A percentile compares a stretch with the other conserved stretches of the same genome.
phyloP scores from a whole-genome alignment of 2,329 filamentous ascomycete genomes.

The Pseudogymnoascus sp. region DNA sequence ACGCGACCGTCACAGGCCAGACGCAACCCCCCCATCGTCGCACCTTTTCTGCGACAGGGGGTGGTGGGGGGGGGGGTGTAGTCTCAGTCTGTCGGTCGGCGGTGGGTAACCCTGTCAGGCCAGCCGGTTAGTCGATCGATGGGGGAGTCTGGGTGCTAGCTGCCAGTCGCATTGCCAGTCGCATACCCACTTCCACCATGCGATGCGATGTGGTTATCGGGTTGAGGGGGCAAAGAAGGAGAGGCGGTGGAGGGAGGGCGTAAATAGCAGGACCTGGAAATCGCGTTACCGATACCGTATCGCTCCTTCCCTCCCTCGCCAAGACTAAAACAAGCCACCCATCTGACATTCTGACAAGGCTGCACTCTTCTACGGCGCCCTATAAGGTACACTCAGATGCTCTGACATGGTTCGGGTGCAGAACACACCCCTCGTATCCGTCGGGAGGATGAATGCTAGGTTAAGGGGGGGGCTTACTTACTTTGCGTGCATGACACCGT shows the following conservation, averaged over 20 bases:
- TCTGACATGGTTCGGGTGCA: background rate
- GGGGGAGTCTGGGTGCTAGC: too few relatives aligned
- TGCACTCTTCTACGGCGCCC: background rate
- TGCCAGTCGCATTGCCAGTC: too few relatives aligned
- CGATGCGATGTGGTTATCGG: too few relatives aligned
- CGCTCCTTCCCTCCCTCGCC: too few relatives aligned
- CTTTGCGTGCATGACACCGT: background rate
- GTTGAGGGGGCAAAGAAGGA: too few relatives aligned
- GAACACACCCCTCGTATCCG: background rate
- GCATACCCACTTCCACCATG: too few relatives aligned
- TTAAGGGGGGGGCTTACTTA: background rate
- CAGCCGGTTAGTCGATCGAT: background rate
- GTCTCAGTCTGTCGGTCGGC: background rate
- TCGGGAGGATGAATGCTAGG: background rate
- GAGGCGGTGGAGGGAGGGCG: too few relatives aligned
- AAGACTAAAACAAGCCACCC: background rate
- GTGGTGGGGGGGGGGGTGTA: background rate
- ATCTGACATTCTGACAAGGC: background rate
- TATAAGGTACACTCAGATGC: background rate
- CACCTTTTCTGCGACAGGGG: background rate
- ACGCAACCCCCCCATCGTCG: background rate
- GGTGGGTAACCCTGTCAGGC: background rate
- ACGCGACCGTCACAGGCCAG: background rate
- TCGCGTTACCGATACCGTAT: too few relatives aligned
- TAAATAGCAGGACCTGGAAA: too few relatives aligned